Evolutionary conservation across 2,329 filamentous ascomycete genomes (phyloP).

Genomic region (Trichoderma simmonsii): DNA sequence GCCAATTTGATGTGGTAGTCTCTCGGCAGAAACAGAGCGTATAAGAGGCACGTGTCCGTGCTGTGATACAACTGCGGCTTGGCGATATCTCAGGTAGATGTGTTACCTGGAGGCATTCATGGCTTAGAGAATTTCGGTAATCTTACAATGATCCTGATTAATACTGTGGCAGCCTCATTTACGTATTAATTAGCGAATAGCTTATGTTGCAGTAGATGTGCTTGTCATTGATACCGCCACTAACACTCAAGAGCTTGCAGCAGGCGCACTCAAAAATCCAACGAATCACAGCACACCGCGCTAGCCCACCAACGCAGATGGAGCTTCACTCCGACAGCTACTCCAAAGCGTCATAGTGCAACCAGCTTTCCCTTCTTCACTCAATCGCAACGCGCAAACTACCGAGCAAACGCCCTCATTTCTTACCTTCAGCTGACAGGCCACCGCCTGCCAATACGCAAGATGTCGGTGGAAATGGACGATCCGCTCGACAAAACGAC

Average conservation of each 20-base stretch:
- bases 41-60: neutral
- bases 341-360: constrained; percentile 8
- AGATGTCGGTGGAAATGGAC: constrained; percentile 27
- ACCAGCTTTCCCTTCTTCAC: neutral
- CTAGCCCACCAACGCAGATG: neutral
- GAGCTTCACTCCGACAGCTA: neutral
- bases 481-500: constrained; percentile 50
- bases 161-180: neutral
- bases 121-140: neutral
- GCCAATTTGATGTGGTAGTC: neutral
- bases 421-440: neutral
- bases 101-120: neutral
- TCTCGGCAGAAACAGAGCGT: neutral
- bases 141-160: neutral
- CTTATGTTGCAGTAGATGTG: neutral
- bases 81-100: neutral
- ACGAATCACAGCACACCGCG: neutral
- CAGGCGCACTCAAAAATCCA: neutral
- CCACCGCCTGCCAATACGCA: neutral
- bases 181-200: neutral
- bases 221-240: neutral
- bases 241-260: neutral
- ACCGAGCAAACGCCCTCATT: neutral
- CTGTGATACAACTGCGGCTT: neutral
- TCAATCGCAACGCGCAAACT: neutral